Conservation (phyloP, 495 filamentous ascomycete species). For the Baudoinia panamericana region DNA sequence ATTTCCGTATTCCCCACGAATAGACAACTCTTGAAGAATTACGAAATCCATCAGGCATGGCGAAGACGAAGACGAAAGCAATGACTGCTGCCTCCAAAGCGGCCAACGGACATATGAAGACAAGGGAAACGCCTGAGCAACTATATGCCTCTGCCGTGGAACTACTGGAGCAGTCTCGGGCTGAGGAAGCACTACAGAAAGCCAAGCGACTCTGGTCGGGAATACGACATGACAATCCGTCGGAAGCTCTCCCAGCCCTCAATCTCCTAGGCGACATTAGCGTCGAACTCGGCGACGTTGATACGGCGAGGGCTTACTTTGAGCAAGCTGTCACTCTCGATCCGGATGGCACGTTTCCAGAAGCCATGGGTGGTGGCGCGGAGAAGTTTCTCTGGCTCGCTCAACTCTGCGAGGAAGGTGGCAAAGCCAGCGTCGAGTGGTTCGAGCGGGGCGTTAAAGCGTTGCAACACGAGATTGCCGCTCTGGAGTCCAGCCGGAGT, state of each 20-base stretch:
- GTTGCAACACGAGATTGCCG: constrained; percentile 52
- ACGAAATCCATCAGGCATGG: no score
- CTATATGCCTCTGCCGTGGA: constrained; percentile 56
- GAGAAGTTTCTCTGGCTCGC: constrained; percentile 96
- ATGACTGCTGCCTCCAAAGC: constrained; percentile 17
- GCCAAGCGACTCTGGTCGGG: constrained; percentile 49
- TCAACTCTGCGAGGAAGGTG: constrained; percentile 80
- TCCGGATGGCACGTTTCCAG: constrained; percentile 48
- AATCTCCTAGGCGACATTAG: constrained; percentile 73
- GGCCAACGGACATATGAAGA: constrained; percentile 19
- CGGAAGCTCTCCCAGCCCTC: constrained; percentile 47
- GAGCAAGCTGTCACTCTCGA: constrained; percentile 57
- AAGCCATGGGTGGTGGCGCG: constrained; percentile 60
- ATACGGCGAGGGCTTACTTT: constrained; percentile 56
- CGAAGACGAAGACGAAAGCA: constrained; percentile 26
- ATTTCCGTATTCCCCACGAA: no score
- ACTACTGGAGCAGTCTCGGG: constrained; percentile 56
- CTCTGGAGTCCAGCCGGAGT: constrained; percentile 23
- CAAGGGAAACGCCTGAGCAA: constrained; percentile 32
- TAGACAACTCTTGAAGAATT: no score
- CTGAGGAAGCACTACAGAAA: constrained; percentile 51
- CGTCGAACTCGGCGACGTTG: constrained; percentile 70
- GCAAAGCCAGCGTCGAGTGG: constrained; percentile 70
- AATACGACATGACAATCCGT: constrained; percentile 31
- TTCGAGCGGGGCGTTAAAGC: constrained; percentile 68